Conservation (phyloP, 176 grass and related monocot species). For the Musa schizocarpa region DNA sequence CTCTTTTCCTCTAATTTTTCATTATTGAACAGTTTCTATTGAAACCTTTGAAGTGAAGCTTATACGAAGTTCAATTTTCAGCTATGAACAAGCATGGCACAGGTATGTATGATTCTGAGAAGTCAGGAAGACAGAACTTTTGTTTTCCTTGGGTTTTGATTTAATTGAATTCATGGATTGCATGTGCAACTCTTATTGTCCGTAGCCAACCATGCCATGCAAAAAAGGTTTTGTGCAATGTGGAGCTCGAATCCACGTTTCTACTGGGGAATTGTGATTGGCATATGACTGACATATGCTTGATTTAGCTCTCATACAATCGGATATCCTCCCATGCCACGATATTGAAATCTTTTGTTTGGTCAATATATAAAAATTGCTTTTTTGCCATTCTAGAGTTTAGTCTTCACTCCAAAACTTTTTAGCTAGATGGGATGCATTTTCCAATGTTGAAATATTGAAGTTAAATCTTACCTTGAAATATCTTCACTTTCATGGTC, state of each 20-base stretch:
- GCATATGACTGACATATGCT: background rate
- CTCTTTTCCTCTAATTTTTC: constrained; percentile 16
- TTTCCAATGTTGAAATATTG: background rate
- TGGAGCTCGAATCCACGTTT: background rate
- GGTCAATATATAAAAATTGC: too few species aligned
- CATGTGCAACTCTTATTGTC: background rate
- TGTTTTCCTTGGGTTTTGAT: background rate
- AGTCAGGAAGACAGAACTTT: background rate
- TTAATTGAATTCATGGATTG: background rate
- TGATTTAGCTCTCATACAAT: background rate
- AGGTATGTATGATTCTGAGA: constrained; percentile 36
- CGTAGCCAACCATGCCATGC: background rate
- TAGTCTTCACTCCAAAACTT: background rate
- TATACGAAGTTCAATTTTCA: constrained; percentile 85
- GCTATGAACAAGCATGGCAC: constrained; percentile 97
- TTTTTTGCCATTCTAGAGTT: background rate
- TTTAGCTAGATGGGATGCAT: background rate
- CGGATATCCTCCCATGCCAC: background rate
- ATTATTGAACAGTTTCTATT: constrained; percentile 33
- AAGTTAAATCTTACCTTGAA: background rate
- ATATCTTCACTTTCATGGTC: background rate
- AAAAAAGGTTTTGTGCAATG: background rate
- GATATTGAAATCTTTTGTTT: background rate
- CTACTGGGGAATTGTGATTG: background rate
- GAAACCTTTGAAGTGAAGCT: constrained; percentile 68